Evolutionary conservation across 306 rosid species (phyloP), one percentile per base, ranked within the genome.

Genomic region (Bauhinia variegata): DNA sequence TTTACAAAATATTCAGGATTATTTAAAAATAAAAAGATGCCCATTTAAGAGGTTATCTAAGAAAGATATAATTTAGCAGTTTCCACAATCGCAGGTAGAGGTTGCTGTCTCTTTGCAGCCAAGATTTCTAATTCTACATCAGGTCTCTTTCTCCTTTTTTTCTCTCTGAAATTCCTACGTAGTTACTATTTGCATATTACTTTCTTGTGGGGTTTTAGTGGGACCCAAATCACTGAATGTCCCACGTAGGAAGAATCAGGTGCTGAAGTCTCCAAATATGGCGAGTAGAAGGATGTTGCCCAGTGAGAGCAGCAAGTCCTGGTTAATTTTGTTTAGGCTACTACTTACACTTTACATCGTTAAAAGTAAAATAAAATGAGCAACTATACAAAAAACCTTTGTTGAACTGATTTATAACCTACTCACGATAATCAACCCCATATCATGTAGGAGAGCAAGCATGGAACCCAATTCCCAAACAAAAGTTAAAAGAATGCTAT

Each of bases 241-340:
- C 51, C 84, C 89, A 60, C 71, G 84, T 72, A 70, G 82, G 96
- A 89, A 55, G 98, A 92, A 83, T 96, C 98, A 23, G 88, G 85
- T 14, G 89, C 93, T 0, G 96, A 92, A 86, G 91, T 89, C 43
- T 88, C 88, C 77, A 80, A 83, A 79, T 39, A 12, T 51, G 77
- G 77, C 48, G 54, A 78, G 67, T 70, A 58, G 78, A n/a, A n/a
- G n/a, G n/a, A n/a, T n/a, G n/a, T n/a, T n/a, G n/a, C n/a, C 28
- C 28, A 23, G 28, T 23, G 28, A 23, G 2, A 23, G 28, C 28
- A 23, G 28, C 28, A 23, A 23, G 28, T 23, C 28, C 2, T 23
- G 28, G n/a, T n/a, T n/a, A n/a, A n/a, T n/a, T n/a, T n/a, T n/a
- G n/a, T n/a, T 23, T 23, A 23, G 28, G 1, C 28, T 53, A 18